A percentile compares a stretch with the other conserved stretches of the same genome.
These are phyloP conservation scores for Knoxdaviesia capensis DNA, from an alignment of 2,329 filamentous ascomycete genomes.

Conservation along the genomic window DNA sequence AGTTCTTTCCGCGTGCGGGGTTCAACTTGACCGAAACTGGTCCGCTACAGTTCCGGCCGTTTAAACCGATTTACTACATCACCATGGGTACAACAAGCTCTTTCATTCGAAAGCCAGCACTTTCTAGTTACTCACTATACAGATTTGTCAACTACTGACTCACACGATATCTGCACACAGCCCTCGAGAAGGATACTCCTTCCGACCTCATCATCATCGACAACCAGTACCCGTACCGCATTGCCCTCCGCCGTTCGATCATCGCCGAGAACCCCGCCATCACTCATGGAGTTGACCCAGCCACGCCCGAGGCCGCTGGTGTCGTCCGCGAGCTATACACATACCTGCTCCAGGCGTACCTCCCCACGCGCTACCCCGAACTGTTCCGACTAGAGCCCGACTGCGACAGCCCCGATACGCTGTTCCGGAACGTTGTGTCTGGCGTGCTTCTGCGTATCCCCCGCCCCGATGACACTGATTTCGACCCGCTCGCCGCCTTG, in stretches of 20 bases:
- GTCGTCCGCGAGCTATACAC: conserved; percentile 27
- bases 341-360: conserved; percentile 23
- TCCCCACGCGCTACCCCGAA: conserved; percentile 26
- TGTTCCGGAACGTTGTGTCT: conserved; percentile 20
- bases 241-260: conserved; percentile 18
- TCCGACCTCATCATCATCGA: conserved; percentile 33
- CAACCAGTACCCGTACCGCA: conserved; percentile 23
- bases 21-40: conserved; percentile 20
- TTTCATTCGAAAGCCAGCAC: not conserved
- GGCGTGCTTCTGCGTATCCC: not conserved
- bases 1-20: conserved; percentile 8
- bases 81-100: conserved; percentile 25
- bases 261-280: conserved; percentile 17
- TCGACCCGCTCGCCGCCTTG: conserved; percentile 14
- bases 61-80: conserved; percentile 31
- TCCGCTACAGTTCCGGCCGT: conserved; percentile 22
- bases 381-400: conserved; percentile 18
- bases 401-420: not conserved
- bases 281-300: conserved; percentile 17
- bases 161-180: conserved; percentile 10
- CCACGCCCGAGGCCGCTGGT: conserved; percentile 15
- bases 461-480: not conserved
- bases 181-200: conserved; percentile 18
- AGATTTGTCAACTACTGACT: not conserved
- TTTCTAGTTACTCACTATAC: not conserved